Base-by-base conservation (phyloP, 371 early-diverging fungal species). In the Mortierella sp. region DNA sequence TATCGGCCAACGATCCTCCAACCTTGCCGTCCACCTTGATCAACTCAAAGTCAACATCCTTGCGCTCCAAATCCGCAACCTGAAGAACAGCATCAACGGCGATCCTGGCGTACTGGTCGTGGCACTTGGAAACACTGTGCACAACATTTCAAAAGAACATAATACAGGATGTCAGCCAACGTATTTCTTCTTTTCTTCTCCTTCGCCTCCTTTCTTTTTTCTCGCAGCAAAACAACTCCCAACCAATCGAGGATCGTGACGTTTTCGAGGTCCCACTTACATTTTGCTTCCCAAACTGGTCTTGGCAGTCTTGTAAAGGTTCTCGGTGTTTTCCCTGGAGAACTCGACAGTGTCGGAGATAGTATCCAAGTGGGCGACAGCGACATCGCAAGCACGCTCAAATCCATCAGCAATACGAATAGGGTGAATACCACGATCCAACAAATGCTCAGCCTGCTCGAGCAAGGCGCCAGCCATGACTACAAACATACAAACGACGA, bases 21-120 rank as follows among this genome's bases (percentile, higher is more conserved):
- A 98, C 96, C 89, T 99, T 99, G 83, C 98, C 99, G 89, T 99
- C 99, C 79, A 99, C 95, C 93, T 99, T 99, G 93, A 99, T 99
- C 83, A 99, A 91, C 88, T 99, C 99, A 90, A 99, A 99, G 91
- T 99, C 99, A 74, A 99, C 99, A 89, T 99, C 99, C 90, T 98
- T 98, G 87, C 99, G 96, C 84, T 99, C 98, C 75, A 97, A 90
- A 88, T 99, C 99, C 28, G 99, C 99, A 8, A 99, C 99, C 34
- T 98, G 92, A 57, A 99, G 91, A 14, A 99, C 97, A 47, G 99
- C 99, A 76, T 99, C 97, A 19, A 99, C 99, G 45, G 99, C 99
- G 90, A 99, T 98, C 88, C 96, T 92, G 26, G 99, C 96, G 88
- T 98, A 99, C 88, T 96, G 95, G 80, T 99, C 99, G 82, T 98